phyloP scores from a whole-genome alignment of 75 land plant genomes.

The Picea glauca region DNA sequence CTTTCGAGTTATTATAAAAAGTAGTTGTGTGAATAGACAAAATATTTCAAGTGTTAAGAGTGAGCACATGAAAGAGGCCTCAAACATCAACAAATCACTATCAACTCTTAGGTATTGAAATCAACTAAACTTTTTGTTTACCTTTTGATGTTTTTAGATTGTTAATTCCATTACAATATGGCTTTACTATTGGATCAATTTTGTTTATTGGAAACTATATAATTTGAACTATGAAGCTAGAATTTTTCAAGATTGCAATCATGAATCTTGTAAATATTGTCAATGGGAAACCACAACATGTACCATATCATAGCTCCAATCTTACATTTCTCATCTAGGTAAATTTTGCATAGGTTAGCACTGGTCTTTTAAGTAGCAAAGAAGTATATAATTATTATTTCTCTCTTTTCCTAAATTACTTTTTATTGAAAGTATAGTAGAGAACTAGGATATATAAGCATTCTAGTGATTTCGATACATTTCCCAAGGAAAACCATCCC shows the following conservation, averaged over 20 bases:
- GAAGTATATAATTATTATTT: no score
- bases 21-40: conserved; percentile 51
- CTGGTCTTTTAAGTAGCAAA: no score
- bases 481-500: no score
- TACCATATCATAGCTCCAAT: conserved; percentile 98
- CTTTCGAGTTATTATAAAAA: background rate
- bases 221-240: background rate
- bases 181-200: background rate
- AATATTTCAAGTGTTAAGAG: conserved; percentile 98
- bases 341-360: background rate
- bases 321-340: conserved; percentile 98
- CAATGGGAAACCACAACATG: conserved; percentile 87
- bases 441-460: no score
- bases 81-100: conserved; percentile 97
- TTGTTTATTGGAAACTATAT: background rate
- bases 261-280: conserved; percentile 89
- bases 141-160: background rate
- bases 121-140: background rate
- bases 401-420: no score
- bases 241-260: conserved; percentile 78
- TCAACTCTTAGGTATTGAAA: conserved; percentile 83
- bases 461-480: no score
- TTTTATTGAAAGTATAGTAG: no score
- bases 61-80: conserved; percentile 93
- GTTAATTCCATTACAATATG: background rate